Percentiles rank a stretch among this genome's conserved stretches.
Conservation (phyloP, 2,329 filamentous ascomycete species). For the Aspergillus texensis region DNA sequence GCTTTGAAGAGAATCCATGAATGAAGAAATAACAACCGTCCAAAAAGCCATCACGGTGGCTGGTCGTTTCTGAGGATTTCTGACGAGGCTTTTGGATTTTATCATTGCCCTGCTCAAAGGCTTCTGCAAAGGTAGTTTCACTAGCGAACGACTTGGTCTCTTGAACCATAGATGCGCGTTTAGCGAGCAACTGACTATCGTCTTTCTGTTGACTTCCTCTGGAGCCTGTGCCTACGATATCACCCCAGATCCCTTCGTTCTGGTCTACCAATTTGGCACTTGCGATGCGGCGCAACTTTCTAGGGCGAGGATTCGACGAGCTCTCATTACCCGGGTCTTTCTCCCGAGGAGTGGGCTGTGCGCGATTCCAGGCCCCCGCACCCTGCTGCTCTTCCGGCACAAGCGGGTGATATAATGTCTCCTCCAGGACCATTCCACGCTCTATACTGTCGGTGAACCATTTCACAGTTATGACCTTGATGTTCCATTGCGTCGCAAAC, state of each 20-base stretch:
- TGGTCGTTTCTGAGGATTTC: slow-evolving; percentile 15
- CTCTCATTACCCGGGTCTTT: slow-evolving; percentile 48
- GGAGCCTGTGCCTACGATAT: slow-evolving; percentile 66
- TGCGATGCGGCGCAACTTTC: slow-evolving; percentile 84
- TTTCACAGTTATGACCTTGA: slow-evolving; percentile 76
- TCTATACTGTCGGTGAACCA: slow-evolving; percentile 85
- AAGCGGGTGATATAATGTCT: slow-evolving; percentile 77
- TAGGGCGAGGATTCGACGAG: slow-evolving; percentile 60
- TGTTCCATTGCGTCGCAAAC: slow-evolving; percentile 80
- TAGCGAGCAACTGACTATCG: slow-evolving; percentile 18
- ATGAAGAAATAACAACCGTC: slow-evolving; percentile 60
- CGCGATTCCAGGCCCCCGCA: slow-evolving; percentile 71
- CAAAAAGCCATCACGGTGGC: slow-evolving; percentile 54
- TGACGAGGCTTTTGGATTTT: slow-evolving; percentile 11
- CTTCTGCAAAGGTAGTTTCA: slow-evolving; percentile 37
- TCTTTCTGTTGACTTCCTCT: slow-evolving; percentile 30
- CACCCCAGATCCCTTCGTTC: slow-evolving; percentile 83
- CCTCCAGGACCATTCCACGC: slow-evolving; percentile 88
- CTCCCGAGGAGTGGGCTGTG: slow-evolving; percentile 31
- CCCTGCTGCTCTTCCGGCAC: slow-evolving; percentile 73
- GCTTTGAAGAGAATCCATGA: slow-evolving; percentile 59
- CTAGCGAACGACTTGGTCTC: slow-evolving; percentile 42
- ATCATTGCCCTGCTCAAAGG: slow-evolving; percentile 17
- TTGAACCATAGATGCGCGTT: slow-evolving; percentile 30
- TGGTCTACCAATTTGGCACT: slow-evolving; percentile 82